phyloP scores from a whole-genome alignment of 345 rosid genomes.

The Lepidium sativum region DNA sequence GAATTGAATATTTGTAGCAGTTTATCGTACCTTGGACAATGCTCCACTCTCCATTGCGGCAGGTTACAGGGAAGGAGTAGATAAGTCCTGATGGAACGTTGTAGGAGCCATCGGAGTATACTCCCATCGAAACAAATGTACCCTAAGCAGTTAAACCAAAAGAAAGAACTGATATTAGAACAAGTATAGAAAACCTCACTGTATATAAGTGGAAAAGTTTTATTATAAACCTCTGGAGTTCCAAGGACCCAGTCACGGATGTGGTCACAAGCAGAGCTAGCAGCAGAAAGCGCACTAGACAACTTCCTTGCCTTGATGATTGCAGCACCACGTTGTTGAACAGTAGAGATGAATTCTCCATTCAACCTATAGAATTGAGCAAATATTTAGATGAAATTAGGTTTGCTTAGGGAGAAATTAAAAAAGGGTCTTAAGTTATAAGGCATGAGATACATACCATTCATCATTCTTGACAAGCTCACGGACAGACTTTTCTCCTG shows the following conservation, averaged over 20 bases:
- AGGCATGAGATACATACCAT: conserved; percentile 22
- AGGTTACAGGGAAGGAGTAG: conserved; percentile 94
- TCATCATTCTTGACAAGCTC: conserved; percentile 82
- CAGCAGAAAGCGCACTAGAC: conserved; percentile 98
- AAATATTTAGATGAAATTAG: background rate
- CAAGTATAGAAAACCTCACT: background rate
- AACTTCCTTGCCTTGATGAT: conserved; percentile 92
- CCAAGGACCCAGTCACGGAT: conserved; percentile 99
- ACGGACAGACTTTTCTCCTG: conserved; percentile 68
- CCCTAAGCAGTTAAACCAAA: conserved; percentile 38
- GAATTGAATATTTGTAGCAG: background rate
- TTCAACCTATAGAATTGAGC: conserved; percentile 33
- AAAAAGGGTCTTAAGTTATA: background rate
- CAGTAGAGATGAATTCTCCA: conserved; percentile 77
- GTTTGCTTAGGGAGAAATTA: background rate
- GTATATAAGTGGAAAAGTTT: background rate
- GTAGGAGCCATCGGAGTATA: conserved; percentile 96
- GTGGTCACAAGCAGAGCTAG: conserved; percentile 97
- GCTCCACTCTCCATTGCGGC: conserved; percentile 79
- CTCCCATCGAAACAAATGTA: conserved; percentile 98
- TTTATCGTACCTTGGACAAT: conserved; percentile 71
- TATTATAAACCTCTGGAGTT: conserved; percentile 73
- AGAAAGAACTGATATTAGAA: conserved; percentile 4
- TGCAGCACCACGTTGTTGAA: conserved; percentile 99
- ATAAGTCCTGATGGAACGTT: conserved; percentile 89